Evolutionary conservation across 331 rosid genomes (phyloP).

Genomic region (Malus hybrid): DNA sequence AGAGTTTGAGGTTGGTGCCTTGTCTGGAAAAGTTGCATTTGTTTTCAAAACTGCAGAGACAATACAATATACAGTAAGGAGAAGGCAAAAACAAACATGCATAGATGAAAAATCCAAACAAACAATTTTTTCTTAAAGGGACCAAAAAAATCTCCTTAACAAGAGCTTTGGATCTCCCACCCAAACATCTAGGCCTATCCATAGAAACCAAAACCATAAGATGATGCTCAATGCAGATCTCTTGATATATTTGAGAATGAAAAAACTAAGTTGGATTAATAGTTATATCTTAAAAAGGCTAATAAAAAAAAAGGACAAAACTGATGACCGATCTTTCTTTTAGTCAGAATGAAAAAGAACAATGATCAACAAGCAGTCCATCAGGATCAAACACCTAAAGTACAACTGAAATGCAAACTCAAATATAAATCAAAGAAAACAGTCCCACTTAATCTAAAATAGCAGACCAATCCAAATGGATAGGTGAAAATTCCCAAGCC

Average conservation of each 20-base stretch:
- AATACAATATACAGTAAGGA: background rate
- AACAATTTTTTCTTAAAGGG: background rate
- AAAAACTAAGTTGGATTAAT: background rate
- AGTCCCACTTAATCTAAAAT: background rate
- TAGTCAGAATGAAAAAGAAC: background rate
- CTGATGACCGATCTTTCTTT: background rate
- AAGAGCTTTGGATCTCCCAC: background rate
- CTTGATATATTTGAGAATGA: background rate
- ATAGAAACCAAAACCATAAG: background rate
- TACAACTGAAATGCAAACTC: background rate
- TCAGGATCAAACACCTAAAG: background rate
- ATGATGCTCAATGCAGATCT: background rate
- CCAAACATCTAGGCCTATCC: background rate
- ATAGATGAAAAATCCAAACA: background rate
- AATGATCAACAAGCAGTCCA: background rate
- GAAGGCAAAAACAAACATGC: background rate
- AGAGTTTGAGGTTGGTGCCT: conserved; percentile 54
- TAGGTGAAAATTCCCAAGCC: too few relatives aligned
- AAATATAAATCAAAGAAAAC: background rate
- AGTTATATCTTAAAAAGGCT: background rate
- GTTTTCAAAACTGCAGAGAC: conserved; percentile 67
- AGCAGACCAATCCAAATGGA: background rate
- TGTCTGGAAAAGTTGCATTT: conserved; percentile 57
- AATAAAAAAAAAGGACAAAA: background rate
- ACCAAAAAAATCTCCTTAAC: background rate